Evolutionary conservation across 2,329 filamentous ascomycete genomes (phyloP).

Genomic region (Aspergillus fumigatiaffinis): DNA sequence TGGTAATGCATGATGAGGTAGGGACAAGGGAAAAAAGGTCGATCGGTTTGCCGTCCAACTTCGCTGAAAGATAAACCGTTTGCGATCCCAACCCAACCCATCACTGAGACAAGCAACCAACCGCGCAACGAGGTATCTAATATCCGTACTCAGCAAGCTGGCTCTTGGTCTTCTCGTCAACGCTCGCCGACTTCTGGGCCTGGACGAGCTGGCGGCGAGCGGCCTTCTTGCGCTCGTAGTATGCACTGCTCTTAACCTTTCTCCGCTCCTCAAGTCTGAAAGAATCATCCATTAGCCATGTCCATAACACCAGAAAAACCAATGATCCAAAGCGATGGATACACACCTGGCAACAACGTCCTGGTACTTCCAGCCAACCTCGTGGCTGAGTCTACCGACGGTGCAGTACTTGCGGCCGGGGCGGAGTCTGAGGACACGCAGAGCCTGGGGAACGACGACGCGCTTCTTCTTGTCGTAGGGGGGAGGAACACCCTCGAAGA

Average conservation of each 20-base stretch:
- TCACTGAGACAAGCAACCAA: slow-evolving; percentile 40
- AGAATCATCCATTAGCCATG: slow-evolving; percentile 19
- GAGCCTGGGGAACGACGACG: slow-evolving; percentile 97
- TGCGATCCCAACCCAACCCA: slow-evolving; percentile 38
- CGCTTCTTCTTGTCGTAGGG: slow-evolving; percentile 99
- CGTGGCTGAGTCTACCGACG: slow-evolving; percentile 93
- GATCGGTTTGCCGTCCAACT: slow-evolving; percentile 40
- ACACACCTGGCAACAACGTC: slow-evolving; percentile 96
- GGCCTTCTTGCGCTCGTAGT: slow-evolving; percentile 99
- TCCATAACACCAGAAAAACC: background rate
- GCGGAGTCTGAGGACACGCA: slow-evolving; percentile 94
- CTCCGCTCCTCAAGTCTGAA: slow-evolving; percentile 94
- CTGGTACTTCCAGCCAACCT: slow-evolving; percentile 99
- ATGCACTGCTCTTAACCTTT: slow-evolving; percentile 98
- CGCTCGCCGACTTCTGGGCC: slow-evolving; percentile 85
- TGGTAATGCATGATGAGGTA: slow-evolving; percentile 34
- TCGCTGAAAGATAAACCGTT: slow-evolving; percentile 37
- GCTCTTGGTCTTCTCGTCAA: slow-evolving; percentile 81
- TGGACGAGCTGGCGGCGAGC: slow-evolving; percentile 84
- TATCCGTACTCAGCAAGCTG: slow-evolving; percentile 88
- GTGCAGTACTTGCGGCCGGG: slow-evolving; percentile 99
- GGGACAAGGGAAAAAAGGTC: slow-evolving; percentile 34
- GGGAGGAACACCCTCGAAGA: slow-evolving; percentile 98
- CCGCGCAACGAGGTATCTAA: slow-evolving; percentile 55
- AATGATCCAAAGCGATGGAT: slow-evolving; percentile 3